Conservation (phyloP, 768 basidiomycete genomes). For the Strobilomyces confusus region DNA sequence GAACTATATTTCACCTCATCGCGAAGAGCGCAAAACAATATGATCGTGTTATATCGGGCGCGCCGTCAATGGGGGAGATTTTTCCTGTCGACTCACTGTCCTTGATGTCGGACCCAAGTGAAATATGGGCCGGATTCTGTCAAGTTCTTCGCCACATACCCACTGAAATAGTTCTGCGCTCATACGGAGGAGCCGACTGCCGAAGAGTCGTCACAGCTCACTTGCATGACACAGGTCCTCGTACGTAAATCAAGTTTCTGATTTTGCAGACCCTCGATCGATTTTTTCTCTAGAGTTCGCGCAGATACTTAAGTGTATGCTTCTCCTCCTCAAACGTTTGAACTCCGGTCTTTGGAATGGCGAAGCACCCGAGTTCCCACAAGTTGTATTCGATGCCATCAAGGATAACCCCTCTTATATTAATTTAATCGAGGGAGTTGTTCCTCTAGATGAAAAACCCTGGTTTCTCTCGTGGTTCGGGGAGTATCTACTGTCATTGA, state of each 20-base stretch:
- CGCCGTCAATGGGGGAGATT: conserved; percentile 2
- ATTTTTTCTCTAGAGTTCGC: conserved; percentile 48
- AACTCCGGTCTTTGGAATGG: conserved; percentile 61
- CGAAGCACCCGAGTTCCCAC: conserved; percentile 69
- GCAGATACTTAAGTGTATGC: conserved; percentile 54
- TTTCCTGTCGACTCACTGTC: conserved; percentile 11
- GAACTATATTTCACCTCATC: conserved; percentile 32
- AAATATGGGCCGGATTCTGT: conserved; percentile 51
- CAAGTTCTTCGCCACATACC: conserved; percentile 54
- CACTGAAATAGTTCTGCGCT: conserved; percentile 34
- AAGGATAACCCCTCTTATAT: conserved; percentile 68
- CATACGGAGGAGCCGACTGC: conserved; percentile 38
- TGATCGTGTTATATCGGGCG: neutral
- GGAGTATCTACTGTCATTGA: conserved; percentile 57
- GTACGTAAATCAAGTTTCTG: conserved; percentile 41
- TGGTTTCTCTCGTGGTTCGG: conserved; percentile 64
- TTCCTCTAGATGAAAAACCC: conserved; percentile 33
- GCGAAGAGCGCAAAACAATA: conserved; percentile 9
- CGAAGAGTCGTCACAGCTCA: conserved; percentile 57
- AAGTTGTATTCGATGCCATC: conserved; percentile 76
- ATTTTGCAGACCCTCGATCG: neutral
- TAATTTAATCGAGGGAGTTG: conserved; percentile 38
- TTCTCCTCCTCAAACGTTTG: conserved; percentile 56
- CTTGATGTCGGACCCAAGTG: conserved; percentile 37
- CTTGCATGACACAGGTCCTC: conserved; percentile 52